A percentile compares a stretch with the other conserved stretches of the same genome.
These are phyloP conservation scores for Penicillium alfredii DNA, from an alignment of 495 filamentous ascomycete species.

Conservation along the genomic window DNA sequence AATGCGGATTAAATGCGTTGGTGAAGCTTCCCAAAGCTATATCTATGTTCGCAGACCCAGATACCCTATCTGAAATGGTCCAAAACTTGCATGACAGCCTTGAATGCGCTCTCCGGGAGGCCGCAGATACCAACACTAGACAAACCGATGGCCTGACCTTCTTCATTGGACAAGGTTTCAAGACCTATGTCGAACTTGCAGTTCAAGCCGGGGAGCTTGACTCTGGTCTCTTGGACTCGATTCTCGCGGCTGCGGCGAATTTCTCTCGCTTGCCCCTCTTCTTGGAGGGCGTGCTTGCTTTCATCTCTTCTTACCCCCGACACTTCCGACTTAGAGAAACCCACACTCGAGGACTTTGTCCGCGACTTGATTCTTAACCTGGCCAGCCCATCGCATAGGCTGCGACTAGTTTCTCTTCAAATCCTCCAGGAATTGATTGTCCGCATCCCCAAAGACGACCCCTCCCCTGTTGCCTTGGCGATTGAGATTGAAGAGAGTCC, in stretches of 20 bases:
- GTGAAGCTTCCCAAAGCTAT: slow-evolving; percentile 35
- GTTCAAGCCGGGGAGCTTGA: slow-evolving; percentile 37
- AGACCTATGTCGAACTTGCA: slow-evolving; percentile 39
- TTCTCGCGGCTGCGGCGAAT: slow-evolving; percentile 54
- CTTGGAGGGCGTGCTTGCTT: slow-evolving; percentile 58
- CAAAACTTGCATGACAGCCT: slow-evolving; percentile 31
- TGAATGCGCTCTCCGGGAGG: slow-evolving; percentile 17
- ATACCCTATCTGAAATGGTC: slow-evolving; percentile 30
- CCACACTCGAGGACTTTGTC: slow-evolving; percentile 49
- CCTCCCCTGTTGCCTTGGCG: slow-evolving; percentile 43
- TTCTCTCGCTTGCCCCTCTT: slow-evolving; percentile 60
- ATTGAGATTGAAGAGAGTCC: slow-evolving; percentile 72
- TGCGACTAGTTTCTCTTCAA: slow-evolving; percentile 64
- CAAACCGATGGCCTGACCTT: slow-evolving; percentile 20
- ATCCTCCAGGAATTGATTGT: slow-evolving; percentile 47
- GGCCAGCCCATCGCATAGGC: slow-evolving; percentile 59
- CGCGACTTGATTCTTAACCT: slow-evolving; percentile 64
- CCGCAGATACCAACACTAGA: slow-evolving; percentile 18
- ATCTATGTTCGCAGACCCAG: slow-evolving; percentile 31
- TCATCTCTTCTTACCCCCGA: slow-evolving; percentile 47
- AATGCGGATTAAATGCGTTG: slow-evolving; percentile 35
- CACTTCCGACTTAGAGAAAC: slow-evolving; percentile 36
- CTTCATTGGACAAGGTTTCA: slow-evolving; percentile 43
- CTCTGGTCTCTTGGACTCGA: slow-evolving; percentile 46
- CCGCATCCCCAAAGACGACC: slow-evolving; percentile 31